Percentiles rank a stretch among this genome's conserved stretches.
These are phyloP conservation scores for Fusarium papillatum DNA, from an alignment of 2,329 filamentous ascomycete genomes.

Conservation along the genomic window DNA sequence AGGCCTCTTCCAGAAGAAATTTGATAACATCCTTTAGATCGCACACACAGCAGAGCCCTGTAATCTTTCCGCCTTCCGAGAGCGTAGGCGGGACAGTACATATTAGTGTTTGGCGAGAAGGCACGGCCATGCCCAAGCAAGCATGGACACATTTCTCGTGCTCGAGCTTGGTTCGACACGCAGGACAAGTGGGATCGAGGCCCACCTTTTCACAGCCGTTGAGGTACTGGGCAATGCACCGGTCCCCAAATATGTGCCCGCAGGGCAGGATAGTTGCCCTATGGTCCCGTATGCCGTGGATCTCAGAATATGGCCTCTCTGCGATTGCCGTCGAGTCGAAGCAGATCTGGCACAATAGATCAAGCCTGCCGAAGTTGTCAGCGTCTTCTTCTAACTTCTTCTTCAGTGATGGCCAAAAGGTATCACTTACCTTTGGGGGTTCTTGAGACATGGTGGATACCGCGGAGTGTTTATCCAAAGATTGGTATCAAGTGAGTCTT, in stretches of 20 bases:
- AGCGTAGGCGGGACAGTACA: background rate
- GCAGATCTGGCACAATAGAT: background rate
- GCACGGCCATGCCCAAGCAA: background rate
- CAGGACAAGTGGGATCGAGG: background rate
- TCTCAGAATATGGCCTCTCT: background rate
- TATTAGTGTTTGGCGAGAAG: background rate
- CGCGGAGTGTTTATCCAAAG: background rate
- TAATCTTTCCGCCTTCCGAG: background rate
- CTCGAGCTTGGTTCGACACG: background rate
- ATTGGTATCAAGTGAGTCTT: background rate
- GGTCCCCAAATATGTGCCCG: slow-evolving; percentile 20
- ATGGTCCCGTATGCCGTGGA: background rate
- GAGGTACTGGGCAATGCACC: background rate
- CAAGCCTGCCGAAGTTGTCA: background rate
- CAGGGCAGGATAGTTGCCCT: slow-evolving; percentile 7
- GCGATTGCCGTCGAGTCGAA: background rate
- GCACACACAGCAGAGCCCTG: background rate
- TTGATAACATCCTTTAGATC: background rate
- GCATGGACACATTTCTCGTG: background rate
- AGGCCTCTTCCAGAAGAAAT: too few species aligned
- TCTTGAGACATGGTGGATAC: background rate
- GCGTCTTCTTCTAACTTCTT: background rate
- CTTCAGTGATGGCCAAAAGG: background rate
- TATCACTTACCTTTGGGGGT: background rate
- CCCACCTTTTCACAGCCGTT: too few species aligned